phyloP scores from a whole-genome alignment of 352 stramenopile genomes.

The Globisporangium rhizosaccharum region DNA sequence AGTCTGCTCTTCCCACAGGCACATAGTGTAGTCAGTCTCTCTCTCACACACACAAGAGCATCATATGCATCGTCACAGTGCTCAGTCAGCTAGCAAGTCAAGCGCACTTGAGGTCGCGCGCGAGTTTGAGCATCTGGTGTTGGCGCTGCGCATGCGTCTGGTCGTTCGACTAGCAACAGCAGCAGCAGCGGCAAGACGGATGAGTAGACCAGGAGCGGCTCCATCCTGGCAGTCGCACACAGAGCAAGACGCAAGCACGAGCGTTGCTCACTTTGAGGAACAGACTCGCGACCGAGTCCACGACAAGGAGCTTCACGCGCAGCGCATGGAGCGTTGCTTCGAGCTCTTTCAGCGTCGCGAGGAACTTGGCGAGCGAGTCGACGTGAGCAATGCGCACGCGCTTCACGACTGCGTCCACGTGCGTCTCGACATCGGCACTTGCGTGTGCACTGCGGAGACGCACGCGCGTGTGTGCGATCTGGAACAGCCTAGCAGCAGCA shows the following conservation, averaged over 20 bases:
- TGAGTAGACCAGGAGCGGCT: too few species aligned
- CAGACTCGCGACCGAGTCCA: constrained; percentile 67
- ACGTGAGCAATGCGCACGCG: constrained; percentile 41
- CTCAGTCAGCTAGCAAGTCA: not conserved
- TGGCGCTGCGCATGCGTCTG: constrained; percentile 34
- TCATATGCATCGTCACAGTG: not conserved
- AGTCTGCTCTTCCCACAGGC: constrained; percentile 21
- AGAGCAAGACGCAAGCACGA: not conserved
- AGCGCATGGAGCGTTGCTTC: constrained; percentile 36
- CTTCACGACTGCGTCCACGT: constrained; percentile 24
- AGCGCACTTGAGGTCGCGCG: constrained; percentile 48
- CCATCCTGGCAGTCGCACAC: not conserved
- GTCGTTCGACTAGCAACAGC: constrained; percentile 23
- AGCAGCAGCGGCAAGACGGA: not conserved
- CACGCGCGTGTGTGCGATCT: constrained; percentile 40
- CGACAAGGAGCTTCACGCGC: constrained; percentile 55
- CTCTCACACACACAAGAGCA: not conserved
- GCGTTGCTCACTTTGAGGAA: constrained; percentile 39
- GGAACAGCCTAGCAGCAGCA: constrained; percentile 26
- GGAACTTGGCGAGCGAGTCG: constrained; percentile 34
- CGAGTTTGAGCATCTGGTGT: constrained; percentile 40
- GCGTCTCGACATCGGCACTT: constrained; percentile 17
- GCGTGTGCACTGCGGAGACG: constrained; percentile 10
- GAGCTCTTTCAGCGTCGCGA: constrained; percentile 45
- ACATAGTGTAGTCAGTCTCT: not conserved